These are phyloP conservation scores for Hanseniaspora valbyensis DNA, from an alignment of 805 yeast species.

Conservation along the genomic window DNA sequence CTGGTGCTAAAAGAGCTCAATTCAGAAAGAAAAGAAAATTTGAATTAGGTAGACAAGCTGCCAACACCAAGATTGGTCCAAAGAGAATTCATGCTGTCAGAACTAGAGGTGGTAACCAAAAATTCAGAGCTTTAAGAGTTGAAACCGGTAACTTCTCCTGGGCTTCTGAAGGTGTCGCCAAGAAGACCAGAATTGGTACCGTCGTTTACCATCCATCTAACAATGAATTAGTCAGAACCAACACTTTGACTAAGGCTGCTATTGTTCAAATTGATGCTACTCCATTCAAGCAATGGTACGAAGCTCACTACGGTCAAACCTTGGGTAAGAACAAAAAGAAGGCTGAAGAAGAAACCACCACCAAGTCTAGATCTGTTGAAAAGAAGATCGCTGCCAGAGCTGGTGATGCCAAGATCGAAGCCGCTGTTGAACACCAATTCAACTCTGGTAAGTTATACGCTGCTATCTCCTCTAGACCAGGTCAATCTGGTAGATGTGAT, in stretches of 20 bases:
- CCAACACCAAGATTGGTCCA: conserved; percentile 97
- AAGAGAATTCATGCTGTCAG: conserved; percentile 99
- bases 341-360: conserved; percentile 46
- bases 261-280: conserved; percentile 99
- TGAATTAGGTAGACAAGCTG: conserved; percentile 98
- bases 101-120: conserved; percentile 99
- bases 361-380: conserved; percentile 68
- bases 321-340: conserved; percentile 70
- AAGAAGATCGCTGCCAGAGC: conserved; percentile 93
- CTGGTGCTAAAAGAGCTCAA: conserved; percentile 99
- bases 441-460: conserved; percentile 99
- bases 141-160: conserved; percentile 99
- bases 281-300: conserved; percentile 99
- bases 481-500: conserved; percentile 99
- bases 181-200: conserved; percentile 97
- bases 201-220: conserved; percentile 99
- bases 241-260: conserved; percentile 98
- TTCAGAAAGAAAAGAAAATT: conserved; percentile 99
- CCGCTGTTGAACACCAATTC: conserved; percentile 91
- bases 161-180: conserved; percentile 97
- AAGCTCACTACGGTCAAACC: conserved; percentile 91
- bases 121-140: conserved; percentile 98
- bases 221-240: conserved; percentile 99
- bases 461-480: conserved; percentile 97
- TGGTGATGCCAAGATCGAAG: conserved; percentile 70